Conservation (phyloP, 164 flowering plant species). For the Chimonanthus praecox region DNA sequence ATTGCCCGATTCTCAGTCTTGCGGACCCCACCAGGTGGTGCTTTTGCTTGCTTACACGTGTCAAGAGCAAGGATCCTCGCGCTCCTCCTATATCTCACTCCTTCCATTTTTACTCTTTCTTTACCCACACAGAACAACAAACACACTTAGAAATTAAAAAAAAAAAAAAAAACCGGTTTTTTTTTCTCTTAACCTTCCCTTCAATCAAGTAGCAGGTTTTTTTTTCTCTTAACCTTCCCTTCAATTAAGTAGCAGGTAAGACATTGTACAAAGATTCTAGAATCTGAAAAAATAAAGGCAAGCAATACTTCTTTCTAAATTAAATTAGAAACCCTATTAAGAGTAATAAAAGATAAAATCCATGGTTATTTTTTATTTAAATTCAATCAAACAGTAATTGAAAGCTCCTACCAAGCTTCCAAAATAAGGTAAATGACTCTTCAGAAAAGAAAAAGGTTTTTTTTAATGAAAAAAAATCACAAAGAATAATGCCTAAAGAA, state of each 20-base stretch:
- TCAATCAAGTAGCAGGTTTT: not conserved
- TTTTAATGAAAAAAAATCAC: too few relatives aligned
- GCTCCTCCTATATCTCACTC: slow-evolving; percentile 30
- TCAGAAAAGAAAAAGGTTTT: too few relatives aligned
- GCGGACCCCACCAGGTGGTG: slow-evolving; percentile 7
- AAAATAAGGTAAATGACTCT: too few relatives aligned
- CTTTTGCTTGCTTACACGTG: slow-evolving; percentile 7
- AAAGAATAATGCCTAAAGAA: too few relatives aligned
- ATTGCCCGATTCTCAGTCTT: not conserved
- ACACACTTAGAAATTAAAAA: not conserved
- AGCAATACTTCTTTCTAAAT: not conserved
- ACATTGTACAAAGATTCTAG: not conserved
- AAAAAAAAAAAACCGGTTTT: not conserved
- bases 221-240: not conserved
- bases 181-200: not conserved
- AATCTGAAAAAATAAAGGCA: too few relatives aligned
- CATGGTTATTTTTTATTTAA: not conserved
- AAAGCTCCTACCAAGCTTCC: not conserved
- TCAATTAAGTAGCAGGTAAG: not conserved
- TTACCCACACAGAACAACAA: not conserved
- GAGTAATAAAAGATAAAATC: not conserved
- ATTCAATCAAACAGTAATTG: not conserved
- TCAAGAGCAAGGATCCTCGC: slow-evolving; percentile 25
- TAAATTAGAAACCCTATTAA: not conserved
- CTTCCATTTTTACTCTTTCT: slow-evolving; percentile 23